Conservation (phyloP, 2,329 filamentous ascomycete genomes). For the Clarireedia hainanense region DNA sequence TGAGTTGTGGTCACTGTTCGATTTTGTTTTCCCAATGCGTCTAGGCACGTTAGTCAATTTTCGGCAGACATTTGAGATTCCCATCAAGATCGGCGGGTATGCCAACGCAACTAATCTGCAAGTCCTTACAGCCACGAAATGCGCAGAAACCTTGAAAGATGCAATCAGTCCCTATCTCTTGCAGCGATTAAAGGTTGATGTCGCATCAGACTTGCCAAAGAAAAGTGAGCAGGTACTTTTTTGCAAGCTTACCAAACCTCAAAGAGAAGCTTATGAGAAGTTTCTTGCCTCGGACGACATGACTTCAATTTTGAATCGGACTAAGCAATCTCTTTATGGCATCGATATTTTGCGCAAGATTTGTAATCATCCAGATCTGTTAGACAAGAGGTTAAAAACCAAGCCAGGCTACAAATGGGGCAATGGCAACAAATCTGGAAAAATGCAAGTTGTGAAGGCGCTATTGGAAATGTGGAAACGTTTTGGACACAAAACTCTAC, state of each 20-base stretch:
- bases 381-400: slow-evolving; percentile 49
- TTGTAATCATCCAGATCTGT: slow-evolving; percentile 91
- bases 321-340: slow-evolving; percentile 74
- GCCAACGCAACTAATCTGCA: slow-evolving; percentile 91
- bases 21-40: slow-evolving; percentile 96
- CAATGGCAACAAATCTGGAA: slow-evolving; percentile 71
- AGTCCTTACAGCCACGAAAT: slow-evolving; percentile 89
- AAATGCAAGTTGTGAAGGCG: slow-evolving; percentile 90
- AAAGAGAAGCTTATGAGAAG: slow-evolving; percentile 70
- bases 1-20: slow-evolving; percentile 94
- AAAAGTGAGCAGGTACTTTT: slow-evolving; percentile 96
- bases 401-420: slow-evolving; percentile 72
- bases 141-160: slow-evolving; percentile 88
- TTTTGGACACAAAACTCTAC: slow-evolving; percentile 76
- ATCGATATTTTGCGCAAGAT: slow-evolving; percentile 92
- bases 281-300: slow-evolving; percentile 82
- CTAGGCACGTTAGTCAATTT: slow-evolving; percentile 88
- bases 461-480: slow-evolving; percentile 83
- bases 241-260: slow-evolving; percentile 77
- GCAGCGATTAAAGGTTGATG: slow-evolving; percentile 87
- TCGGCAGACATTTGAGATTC: slow-evolving; percentile 83
- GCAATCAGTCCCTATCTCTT: slow-evolving; percentile 89
- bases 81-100: slow-evolving; percentile 88
- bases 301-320: slow-evolving; percentile 67
- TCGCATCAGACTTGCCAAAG: slow-evolving; percentile 85